Evolutionary conservation across 106 monocot genomes (phyloP), one percentile per base, ranked within the genome.

Genomic region (Gastrodia elata): DNA sequence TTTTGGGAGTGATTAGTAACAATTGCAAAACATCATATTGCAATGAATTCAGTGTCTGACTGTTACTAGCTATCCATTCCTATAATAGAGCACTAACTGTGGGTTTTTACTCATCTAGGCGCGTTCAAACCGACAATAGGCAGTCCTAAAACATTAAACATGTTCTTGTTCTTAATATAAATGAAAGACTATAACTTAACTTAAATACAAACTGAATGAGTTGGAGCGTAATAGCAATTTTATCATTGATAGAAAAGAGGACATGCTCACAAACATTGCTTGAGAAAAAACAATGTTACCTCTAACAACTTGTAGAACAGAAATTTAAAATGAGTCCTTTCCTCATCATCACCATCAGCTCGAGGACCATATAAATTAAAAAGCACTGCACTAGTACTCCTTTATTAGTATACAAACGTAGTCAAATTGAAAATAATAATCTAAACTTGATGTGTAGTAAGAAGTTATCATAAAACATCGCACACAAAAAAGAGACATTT

Each of bases 281-380:
- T 9, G 14, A 38, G 36, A 68, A 13, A 18, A 48, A 77, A 5
- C 28, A 37, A 33, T 42, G 71, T 55, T 81, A 91, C 91, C 87
- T 87, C 82, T 75, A 91, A 69, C 40, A 91, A 77, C 83, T 83
- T 87, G 46, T 69, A 91, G 73, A 91, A 91, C 15, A 87, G 16
- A 46, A 80, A 55, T 52, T 91, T 91, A 77, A 91, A 91, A 38
- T 65, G 76, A 16, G 84, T 9, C 52, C 91, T 80, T 37, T 85
- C 91, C 34, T 76, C 59, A 55, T 91, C 82, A 65, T 87, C 91
- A 24, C 80, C 76, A 72, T 79, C 80, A 80, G 87, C 91, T 83
- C 80, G 78, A 24, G 91, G 91, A 3, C 91, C 91, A 75, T 91
- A 91, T 80, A 91, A 39, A 71, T 91, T 91, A 61, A 91, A 91